A percentile compares a stretch with the other conserved stretches of the same genome.
Conservation (phyloP, 805 yeast genomes). For the Yamadazyma tumulicola region DNA sequence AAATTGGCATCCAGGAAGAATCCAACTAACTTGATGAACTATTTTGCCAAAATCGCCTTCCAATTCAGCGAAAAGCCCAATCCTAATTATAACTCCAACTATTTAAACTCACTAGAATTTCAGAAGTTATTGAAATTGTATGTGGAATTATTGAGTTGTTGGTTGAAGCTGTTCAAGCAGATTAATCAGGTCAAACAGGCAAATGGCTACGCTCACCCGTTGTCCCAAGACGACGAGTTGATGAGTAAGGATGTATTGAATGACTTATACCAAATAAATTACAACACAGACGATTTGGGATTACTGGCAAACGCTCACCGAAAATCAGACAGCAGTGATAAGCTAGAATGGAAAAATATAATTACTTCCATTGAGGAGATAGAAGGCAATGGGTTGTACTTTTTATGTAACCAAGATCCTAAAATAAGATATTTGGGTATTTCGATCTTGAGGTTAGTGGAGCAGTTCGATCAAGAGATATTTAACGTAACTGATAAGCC, state of each 20-base stretch:
- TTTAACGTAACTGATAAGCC: conserved; percentile 44
- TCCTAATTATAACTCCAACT: conserved; percentile 51
- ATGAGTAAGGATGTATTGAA: conserved; percentile 38
- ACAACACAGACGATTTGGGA: conserved; percentile 35
- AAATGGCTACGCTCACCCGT: conserved; percentile 18
- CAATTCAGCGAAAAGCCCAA: conserved; percentile 71
- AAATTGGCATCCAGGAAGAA: conserved; percentile 64
- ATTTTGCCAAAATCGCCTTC: conserved; percentile 77
- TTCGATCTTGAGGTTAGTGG: conserved; percentile 68
- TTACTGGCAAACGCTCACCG: neutral
- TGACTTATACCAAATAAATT: conserved; percentile 43
- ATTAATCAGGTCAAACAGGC: conserved; percentile 14
- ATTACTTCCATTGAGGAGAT: conserved; percentile 89
- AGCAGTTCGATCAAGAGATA: conserved; percentile 84
- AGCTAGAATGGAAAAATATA: conserved; percentile 71
- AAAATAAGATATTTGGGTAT: conserved; percentile 72
- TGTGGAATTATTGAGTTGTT: conserved; percentile 73
- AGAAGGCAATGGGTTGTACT: conserved; percentile 92
- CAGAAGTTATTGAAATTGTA: conserved; percentile 62
- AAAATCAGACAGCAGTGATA: conserved; percentile 43
- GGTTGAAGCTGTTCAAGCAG: conserved; percentile 68
- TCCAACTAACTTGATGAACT: conserved; percentile 66
- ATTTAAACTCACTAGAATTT: conserved; percentile 59
- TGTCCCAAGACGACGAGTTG: conserved; percentile 31
- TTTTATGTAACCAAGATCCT: conserved; percentile 84